Evolutionary conservation across 2,329 filamentous ascomycete species (phyloP), one percentile per base, ranked within the genome.

Genomic region (Claviceps pusilla): DNA sequence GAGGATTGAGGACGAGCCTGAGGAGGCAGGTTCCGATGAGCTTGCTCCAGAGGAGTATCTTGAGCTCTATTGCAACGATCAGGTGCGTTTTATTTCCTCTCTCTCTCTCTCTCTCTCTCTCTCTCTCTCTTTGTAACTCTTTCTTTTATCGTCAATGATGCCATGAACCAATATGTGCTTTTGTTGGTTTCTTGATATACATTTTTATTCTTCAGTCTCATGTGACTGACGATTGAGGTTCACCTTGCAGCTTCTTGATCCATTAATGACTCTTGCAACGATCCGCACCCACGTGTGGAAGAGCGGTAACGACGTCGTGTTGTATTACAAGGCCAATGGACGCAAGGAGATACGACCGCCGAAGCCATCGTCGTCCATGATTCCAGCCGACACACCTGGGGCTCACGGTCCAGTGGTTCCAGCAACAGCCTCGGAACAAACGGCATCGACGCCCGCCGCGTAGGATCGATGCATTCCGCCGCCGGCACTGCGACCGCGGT

Each of bases 271-370:
- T 41, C 79, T 98, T n/a, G 89, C 89, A 4, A 96, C 90, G 0
- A 82, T 98, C 47, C 84, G 91, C 37, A 85, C 89, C 2, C 89
- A 95, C 65, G 76, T 97, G 53, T 98, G 93, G 93, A 89, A 94
- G 63, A 89, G 87, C 47, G 89, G 89, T n/a, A 90, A 86, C 62
- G 93, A 98, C 69, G 86, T 98, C 59, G 71, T 95, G 53, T 75
- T 98, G 51, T 81, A 89, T 64, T 98, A 98, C 75, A 94, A 90
- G 65, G 78, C 86, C 52, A 98, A 96, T 62, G 90, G 89, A n/a
- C 82, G 81, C 63, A 91, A 88, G 69, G 75, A 79, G 57, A 73
- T 82, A 39, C 56, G 57, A 46, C 57, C 57, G 7, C 47, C 52
- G 33, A 53, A 51, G 55, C 45, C 48, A 4, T n/a, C 56, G 11